Evolutionary conservation across 1,139 yeast species (phyloP).

Genomic region (Zygosaccharomyces sapae): DNA sequence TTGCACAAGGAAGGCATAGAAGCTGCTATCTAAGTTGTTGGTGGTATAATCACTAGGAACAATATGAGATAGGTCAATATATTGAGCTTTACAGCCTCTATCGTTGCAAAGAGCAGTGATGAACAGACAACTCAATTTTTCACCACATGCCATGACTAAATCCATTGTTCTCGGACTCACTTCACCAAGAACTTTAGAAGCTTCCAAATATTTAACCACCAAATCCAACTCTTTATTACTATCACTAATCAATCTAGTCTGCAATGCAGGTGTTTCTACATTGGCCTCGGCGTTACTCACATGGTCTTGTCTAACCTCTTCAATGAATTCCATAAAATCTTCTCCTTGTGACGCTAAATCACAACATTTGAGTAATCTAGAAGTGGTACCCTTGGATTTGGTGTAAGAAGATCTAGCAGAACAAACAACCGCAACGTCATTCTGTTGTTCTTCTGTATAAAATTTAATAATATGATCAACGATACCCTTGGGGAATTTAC

Average conservation of each 20-base stretch:
- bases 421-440: conserved; percentile 91
- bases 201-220: conserved; percentile 68
- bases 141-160: conserved; percentile 89
- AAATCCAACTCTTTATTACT: conserved; percentile 63
- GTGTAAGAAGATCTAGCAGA: conserved; percentile 90
- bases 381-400: conserved; percentile 92
- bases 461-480: conserved; percentile 76
- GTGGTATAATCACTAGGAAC: conserved; percentile 54
- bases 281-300: conserved; percentile 59
- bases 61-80: conserved; percentile 72
- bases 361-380: conserved; percentile 76
- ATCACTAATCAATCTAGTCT: conserved; percentile 48
- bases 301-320: conserved; percentile 73
- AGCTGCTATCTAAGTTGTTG: conserved; percentile 56
- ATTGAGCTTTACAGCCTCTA: conserved; percentile 68
- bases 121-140: conserved; percentile 82
- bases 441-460: conserved; percentile 45
- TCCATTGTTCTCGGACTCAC: conserved; percentile 85
- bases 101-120: conserved; percentile 84
- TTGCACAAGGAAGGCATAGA: conserved; percentile 61
- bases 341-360: conserved; percentile 57
- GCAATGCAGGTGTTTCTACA: conserved; percentile 47
- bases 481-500: conserved; percentile 82
- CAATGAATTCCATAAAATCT: conserved; percentile 52
- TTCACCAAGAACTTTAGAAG: conserved; percentile 89